A percentile compares a stretch with the other conserved stretches of the same genome.
Evolutionary conservation across 2,329 filamentous ascomycete species (phyloP).

Genomic region (Phaeophleospora eucalypticola): DNA sequence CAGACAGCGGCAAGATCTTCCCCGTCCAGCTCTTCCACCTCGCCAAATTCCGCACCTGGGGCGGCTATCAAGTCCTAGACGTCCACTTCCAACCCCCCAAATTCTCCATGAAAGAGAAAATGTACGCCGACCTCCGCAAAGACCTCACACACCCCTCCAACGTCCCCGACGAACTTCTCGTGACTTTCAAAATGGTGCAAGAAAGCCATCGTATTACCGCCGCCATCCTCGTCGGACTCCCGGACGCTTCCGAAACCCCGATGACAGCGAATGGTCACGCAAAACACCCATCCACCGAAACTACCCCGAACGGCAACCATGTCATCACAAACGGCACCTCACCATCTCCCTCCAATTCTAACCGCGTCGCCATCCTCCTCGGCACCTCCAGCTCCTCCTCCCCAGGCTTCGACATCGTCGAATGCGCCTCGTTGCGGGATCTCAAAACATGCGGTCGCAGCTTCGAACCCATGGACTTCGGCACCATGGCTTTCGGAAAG

Average conservation of each 20-base stretch:
- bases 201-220: conserved; percentile 5
- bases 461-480: conserved; percentile 8
- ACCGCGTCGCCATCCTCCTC: conserved; percentile 4
- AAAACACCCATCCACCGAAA: conserved; percentile 1
- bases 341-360: background rate
- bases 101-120: background rate
- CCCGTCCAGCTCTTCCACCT: conserved; percentile 7
- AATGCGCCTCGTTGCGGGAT: conserved; percentile 1
- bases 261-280: background rate
- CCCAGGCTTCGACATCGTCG: conserved; percentile 10
- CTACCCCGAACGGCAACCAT: conserved; percentile 1
- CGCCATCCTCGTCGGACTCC: conserved; percentile 5
- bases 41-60: conserved; percentile 7
- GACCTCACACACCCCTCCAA: conserved; percentile 4
- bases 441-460: conserved; percentile 3
- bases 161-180: conserved; percentile 2
- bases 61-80: conserved; percentile 6
- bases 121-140: background rate
- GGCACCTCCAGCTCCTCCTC: conserved; percentile 2
- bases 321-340: conserved; percentile 2
- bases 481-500: conserved; percentile 8
- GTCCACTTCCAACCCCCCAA: conserved; percentile 8
- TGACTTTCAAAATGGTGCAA: conserved; percentile 7
- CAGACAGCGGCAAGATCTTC: background rate
- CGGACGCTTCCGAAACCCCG: background rate